Evolutionary conservation across 106 monocot genomes (phyloP).

Genomic region (Triglochin maritima): DNA sequence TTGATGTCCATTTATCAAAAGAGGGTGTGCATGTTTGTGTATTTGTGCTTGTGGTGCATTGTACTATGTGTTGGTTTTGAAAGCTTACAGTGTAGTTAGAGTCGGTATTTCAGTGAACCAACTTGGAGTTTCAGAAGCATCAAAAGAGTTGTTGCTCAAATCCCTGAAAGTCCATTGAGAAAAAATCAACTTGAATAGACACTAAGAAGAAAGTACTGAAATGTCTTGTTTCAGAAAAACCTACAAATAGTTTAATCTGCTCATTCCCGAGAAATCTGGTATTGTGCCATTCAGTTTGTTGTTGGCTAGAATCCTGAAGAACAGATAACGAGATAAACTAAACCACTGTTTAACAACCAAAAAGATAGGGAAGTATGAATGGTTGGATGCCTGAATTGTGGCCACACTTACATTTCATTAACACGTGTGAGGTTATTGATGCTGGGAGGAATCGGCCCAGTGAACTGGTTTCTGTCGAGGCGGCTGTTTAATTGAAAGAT

Average conservation of each 20-base stretch:
- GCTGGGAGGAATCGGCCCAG: constrained; percentile 14
- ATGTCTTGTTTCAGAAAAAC: constrained; percentile 9
- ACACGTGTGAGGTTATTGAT: constrained; percentile 11
- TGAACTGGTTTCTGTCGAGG: constrained; percentile 16
- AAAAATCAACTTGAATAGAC: neutral
- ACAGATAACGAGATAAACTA: neutral
- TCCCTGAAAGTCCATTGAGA: constrained; percentile 27
- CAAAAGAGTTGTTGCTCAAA: constrained; percentile 80
- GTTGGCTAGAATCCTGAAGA: constrained; percentile 57
- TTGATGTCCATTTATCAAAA: too few relatives aligned
- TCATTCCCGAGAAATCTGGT: constrained; percentile 63
- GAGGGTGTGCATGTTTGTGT: too few relatives aligned
- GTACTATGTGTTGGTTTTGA: neutral
- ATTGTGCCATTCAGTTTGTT: constrained; percentile 56
- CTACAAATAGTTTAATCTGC: constrained; percentile 40
- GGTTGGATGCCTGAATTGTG: too few relatives aligned
- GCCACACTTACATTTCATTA: constrained; percentile 19
- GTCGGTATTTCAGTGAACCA: constrained; percentile 56
- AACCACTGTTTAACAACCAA: neutral
- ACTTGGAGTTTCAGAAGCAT: constrained; percentile 36
- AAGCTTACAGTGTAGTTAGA: constrained; percentile 57
- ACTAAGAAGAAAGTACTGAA: neutral
- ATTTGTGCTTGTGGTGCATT: too few relatives aligned
- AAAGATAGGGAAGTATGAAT: neutral
- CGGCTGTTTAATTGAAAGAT: constrained; percentile 8